phyloP scores from a whole-genome alignment of 2,329 filamentous ascomycete species.

The Aspergillus fijiensis region DNA sequence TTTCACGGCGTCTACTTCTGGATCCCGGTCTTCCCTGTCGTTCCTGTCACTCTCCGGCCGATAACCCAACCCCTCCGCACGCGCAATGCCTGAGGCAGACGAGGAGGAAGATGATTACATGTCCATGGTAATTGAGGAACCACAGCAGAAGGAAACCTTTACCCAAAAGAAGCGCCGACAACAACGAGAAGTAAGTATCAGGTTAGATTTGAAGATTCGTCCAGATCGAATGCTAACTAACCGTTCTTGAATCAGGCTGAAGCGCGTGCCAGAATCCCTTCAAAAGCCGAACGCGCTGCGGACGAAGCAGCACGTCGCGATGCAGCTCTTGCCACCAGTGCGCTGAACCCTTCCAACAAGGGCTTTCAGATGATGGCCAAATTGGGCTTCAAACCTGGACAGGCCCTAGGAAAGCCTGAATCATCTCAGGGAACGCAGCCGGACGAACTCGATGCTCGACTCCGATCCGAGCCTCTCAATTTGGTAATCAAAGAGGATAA shows the following conservation, averaged over 20 bases:
- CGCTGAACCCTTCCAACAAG: conserved; percentile 74
- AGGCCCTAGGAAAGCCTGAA: conserved; percentile 66
- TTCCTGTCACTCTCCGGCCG: conserved; percentile 5
- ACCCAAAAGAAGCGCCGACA: conserved; percentile 58
- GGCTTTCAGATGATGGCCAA: conserved; percentile 96
- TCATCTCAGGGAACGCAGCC: conserved; percentile 23
- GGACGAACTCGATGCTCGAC: conserved; percentile 26
- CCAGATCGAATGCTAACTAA: conserved; percentile 49
- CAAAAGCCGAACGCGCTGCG: conserved; percentile 78
- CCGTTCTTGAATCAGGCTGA: conserved; percentile 55
- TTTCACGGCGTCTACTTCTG: neutral
- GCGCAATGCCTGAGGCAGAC: conserved; percentile 12
- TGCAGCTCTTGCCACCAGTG: conserved; percentile 69
- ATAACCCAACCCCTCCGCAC: conserved; percentile 10
- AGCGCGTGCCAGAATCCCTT: conserved; percentile 63
- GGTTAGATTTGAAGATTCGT: neutral
- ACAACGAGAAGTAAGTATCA: conserved; percentile 48
- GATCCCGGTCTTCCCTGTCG: neutral
- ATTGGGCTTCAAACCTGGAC: conserved; percentile 82
- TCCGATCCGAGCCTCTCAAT: conserved; percentile 69
- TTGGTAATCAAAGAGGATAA: conserved; percentile 75
- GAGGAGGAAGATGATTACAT: conserved; percentile 90
- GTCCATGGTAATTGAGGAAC: conserved; percentile 85
- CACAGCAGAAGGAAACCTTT: conserved; percentile 60
- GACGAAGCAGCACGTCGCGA: conserved; percentile 72